Evolutionary conservation across 2,329 filamentous ascomycete species (phyloP), one percentile per base, ranked within the genome.

Genomic region (Colletotrichum sp.): DNA sequence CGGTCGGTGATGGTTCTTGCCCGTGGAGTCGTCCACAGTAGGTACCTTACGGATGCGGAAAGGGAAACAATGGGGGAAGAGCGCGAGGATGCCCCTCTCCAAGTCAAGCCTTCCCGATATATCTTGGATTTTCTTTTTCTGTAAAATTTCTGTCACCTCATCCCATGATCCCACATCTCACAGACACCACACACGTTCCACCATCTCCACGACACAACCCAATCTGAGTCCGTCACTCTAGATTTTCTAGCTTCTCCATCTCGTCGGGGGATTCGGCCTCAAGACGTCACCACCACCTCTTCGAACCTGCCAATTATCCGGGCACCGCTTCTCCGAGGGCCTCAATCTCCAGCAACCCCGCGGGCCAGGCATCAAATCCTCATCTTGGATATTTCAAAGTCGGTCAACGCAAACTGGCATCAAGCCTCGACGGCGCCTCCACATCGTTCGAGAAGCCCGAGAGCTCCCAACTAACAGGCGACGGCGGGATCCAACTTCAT

Each of bases 401-500:
- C 52, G 30, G 43, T 60, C 59, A 65, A 63, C 43, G 34, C 43
- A 52, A 69, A 24, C 71, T 36, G 52, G 74, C 74, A 74, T 68
- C 64, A 69, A 76, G 64, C 70, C 64, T 69, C 28, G 26, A 74
- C 21, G n/a, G 32, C 32, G n/a, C 48, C n/a, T 61, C 66, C 66
- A 75, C 71, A 43, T 67, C 66, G 52, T 59, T 74, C 59, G 60
- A 71, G 59, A 66, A 76, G 65, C 24, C 60, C 30, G n/a, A 73
- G 39, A 60, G 59, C 60, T 68, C 30, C 64, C 64, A 21, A 59
- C 26, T 30, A 18, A 12, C 21, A 59, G 24, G 30, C 48, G 36
- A 55, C 55, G 39, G 36, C 69, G 26, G 52, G 8, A 68, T 68
- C n/a, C 73, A 65, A 63, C 68, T 75, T 64, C 70, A 69, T 75